A percentile compares a stretch with the other conserved stretches of the same genome.
phyloP scores from a whole-genome alignment of 2,329 filamentous ascomycete species.

The Penicillium sp. region DNA sequence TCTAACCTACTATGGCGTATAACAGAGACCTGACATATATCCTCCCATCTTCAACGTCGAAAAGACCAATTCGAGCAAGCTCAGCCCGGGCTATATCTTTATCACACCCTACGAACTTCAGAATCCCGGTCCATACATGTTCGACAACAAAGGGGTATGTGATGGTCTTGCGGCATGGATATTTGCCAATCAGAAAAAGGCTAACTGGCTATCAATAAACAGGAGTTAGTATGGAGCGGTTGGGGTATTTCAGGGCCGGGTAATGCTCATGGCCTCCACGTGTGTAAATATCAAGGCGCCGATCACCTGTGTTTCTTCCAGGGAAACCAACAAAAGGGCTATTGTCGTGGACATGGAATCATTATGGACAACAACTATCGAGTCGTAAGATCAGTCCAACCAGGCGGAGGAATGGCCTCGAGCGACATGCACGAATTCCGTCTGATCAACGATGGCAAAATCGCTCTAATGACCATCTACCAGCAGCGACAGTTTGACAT shows the following conservation, averaged over 20 bases:
- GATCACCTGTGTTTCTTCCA: constrained; percentile 56
- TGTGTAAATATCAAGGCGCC: constrained; percentile 50
- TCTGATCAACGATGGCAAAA: constrained; percentile 46
- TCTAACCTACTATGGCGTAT: not conserved
- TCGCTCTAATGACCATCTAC: constrained; percentile 44
- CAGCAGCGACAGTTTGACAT: constrained; percentile 49
- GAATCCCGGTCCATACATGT: constrained; percentile 53
- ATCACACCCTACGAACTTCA: constrained; percentile 51
- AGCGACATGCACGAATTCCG: constrained; percentile 56
- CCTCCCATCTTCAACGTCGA: constrained; percentile 38
- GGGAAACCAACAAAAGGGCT: constrained; percentile 53
- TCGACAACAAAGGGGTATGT: constrained; percentile 49
- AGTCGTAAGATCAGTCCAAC: constrained; percentile 49
- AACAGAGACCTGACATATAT: constrained; percentile 42
- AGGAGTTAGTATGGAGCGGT: constrained; percentile 53
- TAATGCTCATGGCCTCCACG: constrained; percentile 50
- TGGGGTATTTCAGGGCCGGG: constrained; percentile 51
- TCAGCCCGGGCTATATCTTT: constrained; percentile 52
- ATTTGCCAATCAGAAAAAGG: not conserved
- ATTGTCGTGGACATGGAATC: constrained; percentile 52
- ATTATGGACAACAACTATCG: constrained; percentile 54
- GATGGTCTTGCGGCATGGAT: not conserved
- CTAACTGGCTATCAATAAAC: constrained; percentile 13
- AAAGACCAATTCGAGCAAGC: constrained; percentile 29
- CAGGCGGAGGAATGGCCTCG: constrained; percentile 41